These are phyloP conservation scores for Aspergillus tanneri DNA, from an alignment of 2,329 filamentous ascomycete genomes.

Conservation along the genomic window DNA sequence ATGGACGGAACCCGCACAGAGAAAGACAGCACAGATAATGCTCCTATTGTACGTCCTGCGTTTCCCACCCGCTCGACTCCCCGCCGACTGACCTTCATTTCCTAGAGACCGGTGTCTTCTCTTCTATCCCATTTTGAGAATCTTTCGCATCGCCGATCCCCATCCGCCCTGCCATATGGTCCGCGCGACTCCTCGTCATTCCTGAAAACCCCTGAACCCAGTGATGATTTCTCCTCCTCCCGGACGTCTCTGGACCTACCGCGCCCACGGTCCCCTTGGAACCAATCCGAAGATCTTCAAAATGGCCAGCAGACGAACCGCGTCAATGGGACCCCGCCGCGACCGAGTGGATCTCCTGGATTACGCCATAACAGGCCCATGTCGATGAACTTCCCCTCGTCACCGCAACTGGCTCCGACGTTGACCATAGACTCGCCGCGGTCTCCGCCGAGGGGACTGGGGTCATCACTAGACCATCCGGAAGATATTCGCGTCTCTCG, in stretches of 20 bases:
- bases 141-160: constrained; percentile 39
- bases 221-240: constrained; percentile 31
- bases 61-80: constrained; percentile 12
- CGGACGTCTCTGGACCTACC: constrained; percentile 46
- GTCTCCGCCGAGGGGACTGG: constrained; percentile 39
- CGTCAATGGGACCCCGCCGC: constrained; percentile 25
- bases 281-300: constrained; percentile 22
- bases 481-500: constrained; percentile 58
- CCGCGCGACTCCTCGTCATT: constrained; percentile 32
- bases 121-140: constrained; percentile 51
- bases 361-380: constrained; percentile 57
- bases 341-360: constrained; percentile 49
- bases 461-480: constrained; percentile 57
- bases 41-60: constrained; percentile 36
- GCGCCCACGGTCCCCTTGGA: constrained; percentile 42
- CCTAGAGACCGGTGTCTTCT: constrained; percentile 49
- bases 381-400: constrained; percentile 44
- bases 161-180: constrained; percentile 27
- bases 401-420: constrained; percentile 43
- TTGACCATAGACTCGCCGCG: constrained; percentile 46
- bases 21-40: constrained; percentile 37
- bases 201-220: constrained; percentile 33
- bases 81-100: constrained; percentile 11
- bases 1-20: constrained; percentile 39
- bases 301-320: constrained; percentile 20